Base-by-base conservation (phyloP, 768 basidiomycete genomes). In the Inosperma sp. region DNA sequence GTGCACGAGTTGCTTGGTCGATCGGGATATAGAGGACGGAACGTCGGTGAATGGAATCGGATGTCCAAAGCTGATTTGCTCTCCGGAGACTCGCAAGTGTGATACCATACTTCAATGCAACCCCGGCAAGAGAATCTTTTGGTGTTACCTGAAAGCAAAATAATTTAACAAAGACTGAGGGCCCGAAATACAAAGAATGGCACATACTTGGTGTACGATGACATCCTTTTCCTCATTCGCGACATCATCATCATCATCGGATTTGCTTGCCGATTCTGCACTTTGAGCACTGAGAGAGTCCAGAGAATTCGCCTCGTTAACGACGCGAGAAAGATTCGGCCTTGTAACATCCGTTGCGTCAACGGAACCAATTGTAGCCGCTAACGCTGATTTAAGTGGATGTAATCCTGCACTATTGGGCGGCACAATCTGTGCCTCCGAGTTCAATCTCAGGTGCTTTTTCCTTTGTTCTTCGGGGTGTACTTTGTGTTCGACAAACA, bases 1-100 rank as follows among this genome's bases (percentile, higher is more conserved):
- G 71, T 39, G 75, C 69, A 19, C 76, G 76, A 25, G 75, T 70
- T 19, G 81, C 74, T 54, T 75, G 74, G 44, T 84, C 80, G 29
- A 85, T 61, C 0, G 94, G 93, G 50, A 98, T 85, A 60, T 88
- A 84, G 29, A 96, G 80, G 5, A 81, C 74, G 39, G 83, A 82
- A 23, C 94, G 86, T 27, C 93, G 78, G 68, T 95, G 91, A 39
- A 99, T 88, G 1, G 91, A 79, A 64, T 98, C 96, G 6, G 89
- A 86, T 5, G 91, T 66, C 96, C 96, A 99, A 7, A 99, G 73
- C 56, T 93, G 90, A 66, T 99, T 99, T 41, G 84, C 84, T 58
- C 83, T 77, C 41, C 94, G 84, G 10, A 99, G 77, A 12, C 87
- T 84, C 22, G 89, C 78, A 47, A 96, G 73, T 14, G 84, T 79